Evolutionary conservation across 805 yeast species (phyloP).

Genomic region (Lipomyces spencermartinsiae): DNA sequence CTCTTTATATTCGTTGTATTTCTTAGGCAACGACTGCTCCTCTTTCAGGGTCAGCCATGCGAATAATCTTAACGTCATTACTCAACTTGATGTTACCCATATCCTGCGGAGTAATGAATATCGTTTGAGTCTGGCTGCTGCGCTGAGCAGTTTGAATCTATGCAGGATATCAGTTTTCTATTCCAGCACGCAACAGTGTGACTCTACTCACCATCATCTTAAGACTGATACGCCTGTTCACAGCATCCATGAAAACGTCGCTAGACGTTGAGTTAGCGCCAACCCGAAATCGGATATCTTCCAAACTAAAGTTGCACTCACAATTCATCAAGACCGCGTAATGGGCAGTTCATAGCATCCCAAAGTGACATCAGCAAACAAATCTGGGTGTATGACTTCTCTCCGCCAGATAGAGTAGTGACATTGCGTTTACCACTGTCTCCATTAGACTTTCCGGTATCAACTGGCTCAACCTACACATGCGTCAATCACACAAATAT

Average conservation of each 20-base stretch:
- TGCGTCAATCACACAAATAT: not conserved
- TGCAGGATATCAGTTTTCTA: constrained; percentile 1
- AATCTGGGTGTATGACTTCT: constrained; percentile 91
- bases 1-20: not conserved
- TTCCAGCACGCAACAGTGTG: not conserved
- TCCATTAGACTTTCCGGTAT: constrained; percentile 39
- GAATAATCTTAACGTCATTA: constrained; percentile 50
- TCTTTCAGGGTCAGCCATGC: constrained; percentile 47
- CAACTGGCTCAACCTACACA: constrained; percentile 25
- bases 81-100: constrained; percentile 72
- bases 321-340: constrained; percentile 90
- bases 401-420: constrained; percentile 93
- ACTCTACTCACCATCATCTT: constrained; percentile 55
- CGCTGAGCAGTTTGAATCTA: constrained; percentile 63
- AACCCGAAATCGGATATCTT: not conserved
- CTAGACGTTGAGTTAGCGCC: constrained; percentile 7
- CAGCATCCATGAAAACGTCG: constrained; percentile 97
- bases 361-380: constrained; percentile 87
- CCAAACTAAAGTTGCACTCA: constrained; percentile 8
- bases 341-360: constrained; percentile 86
- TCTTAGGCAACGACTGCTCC: not conserved
- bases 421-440: constrained; percentile 69
- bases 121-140: constrained; percentile 77
- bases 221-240: constrained; percentile 81
- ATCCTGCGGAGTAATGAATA: constrained; percentile 94